These are phyloP conservation scores for Tetratostichococcus sp. DNA, from an alignment of 139 green algal species.

Conservation along the genomic window DNA sequence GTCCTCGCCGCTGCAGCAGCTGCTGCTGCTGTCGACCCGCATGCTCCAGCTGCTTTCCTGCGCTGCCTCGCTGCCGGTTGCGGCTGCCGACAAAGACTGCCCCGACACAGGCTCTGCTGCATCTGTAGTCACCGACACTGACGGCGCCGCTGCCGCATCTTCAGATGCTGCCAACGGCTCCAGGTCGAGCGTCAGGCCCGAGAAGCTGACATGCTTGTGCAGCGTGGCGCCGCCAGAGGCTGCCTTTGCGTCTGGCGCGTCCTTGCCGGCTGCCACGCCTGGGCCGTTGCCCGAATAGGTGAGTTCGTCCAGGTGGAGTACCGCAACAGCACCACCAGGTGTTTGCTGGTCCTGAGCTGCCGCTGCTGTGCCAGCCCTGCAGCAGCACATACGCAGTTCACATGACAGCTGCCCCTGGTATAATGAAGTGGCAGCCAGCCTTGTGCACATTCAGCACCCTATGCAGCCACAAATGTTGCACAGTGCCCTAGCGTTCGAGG, in stretches of 20 bases:
- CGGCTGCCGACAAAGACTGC: no score
- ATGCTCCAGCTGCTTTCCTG: no score
- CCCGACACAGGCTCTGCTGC: no score
- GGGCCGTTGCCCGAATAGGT: constrained; percentile 15
- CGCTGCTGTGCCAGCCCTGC: background rate
- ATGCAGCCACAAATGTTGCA: no score
- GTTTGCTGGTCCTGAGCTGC: background rate
- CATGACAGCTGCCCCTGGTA: no score
- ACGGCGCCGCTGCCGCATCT: background rate
- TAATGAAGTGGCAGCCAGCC: no score
- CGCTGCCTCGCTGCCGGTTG: no score
- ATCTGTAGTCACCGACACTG: background rate
- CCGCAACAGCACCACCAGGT: constrained; percentile 11
- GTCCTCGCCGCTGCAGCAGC: no score
- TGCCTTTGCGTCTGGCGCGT: background rate
- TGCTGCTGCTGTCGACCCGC: no score
- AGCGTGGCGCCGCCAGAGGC: constrained; percentile 17
- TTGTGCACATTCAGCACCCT: no score
- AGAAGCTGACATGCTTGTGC: constrained; percentile 33
- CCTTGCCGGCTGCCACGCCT: background rate
- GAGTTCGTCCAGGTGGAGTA: constrained; percentile 33
- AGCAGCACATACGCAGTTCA: background rate
- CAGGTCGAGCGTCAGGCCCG: constrained; percentile 45
- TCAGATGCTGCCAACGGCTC: background rate
- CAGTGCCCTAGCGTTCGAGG: no score